Conservation (phyloP, 345 rosid species). For the Isatis tinctoria region DNA sequence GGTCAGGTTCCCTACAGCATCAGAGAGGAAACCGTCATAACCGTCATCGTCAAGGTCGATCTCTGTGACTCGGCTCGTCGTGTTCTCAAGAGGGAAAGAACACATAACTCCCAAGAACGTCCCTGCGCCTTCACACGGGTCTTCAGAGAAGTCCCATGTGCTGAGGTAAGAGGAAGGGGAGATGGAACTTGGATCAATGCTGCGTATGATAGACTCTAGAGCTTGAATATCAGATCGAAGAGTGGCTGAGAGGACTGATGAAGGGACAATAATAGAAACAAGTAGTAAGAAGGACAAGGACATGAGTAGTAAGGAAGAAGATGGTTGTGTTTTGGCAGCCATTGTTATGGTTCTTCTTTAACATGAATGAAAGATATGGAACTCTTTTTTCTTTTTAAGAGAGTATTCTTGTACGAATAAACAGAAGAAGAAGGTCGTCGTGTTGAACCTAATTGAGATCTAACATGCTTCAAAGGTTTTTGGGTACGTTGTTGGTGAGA, state of each 20-base stretch:
- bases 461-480: slow-evolving; percentile 15
- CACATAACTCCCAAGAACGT: slow-evolving; percentile 53
- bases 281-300: slow-evolving; percentile 18
- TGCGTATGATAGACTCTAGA: slow-evolving; percentile 34
- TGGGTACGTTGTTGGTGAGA: slow-evolving; percentile 22
- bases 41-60: slow-evolving; percentile 50
- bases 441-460: slow-evolving; percentile 31
- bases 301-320: slow-evolving; percentile 10
- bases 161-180: slow-evolving; percentile 38
- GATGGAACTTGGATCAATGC: slow-evolving; percentile 49
- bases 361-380: not conserved
- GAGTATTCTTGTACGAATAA: not conserved
- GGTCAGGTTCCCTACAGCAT: slow-evolving; percentile 44
- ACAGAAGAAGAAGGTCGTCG: not conserved
- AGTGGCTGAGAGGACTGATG: slow-evolving; percentile 33
- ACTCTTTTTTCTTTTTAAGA: slow-evolving; percentile 16
- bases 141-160: slow-evolving; percentile 54
- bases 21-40: slow-evolving; percentile 54
- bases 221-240: slow-evolving; percentile 38
- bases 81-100: slow-evolving; percentile 37
- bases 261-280: slow-evolving; percentile 23
- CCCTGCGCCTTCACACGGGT: slow-evolving; percentile 47
- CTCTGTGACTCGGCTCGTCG: slow-evolving; percentile 37
- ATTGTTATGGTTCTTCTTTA: slow-evolving; percentile 27
- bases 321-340: slow-evolving; percentile 26